Conservation (phyloP, 1,284 basidiomycete genomes). For the Cutaneotrichosporon sp. region DNA sequence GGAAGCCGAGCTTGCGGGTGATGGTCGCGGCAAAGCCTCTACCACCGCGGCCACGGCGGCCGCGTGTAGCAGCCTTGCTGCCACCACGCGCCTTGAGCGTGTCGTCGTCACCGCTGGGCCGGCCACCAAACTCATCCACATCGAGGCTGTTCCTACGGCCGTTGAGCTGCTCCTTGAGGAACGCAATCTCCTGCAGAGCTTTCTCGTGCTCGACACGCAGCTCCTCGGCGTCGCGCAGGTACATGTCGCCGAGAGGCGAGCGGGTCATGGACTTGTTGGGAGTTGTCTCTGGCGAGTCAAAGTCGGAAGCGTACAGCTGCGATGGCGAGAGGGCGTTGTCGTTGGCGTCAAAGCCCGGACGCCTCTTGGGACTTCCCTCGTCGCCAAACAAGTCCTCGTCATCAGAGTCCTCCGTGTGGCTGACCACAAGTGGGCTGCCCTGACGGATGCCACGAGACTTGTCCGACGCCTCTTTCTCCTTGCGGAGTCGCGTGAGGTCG, state of each 20-base stretch:
- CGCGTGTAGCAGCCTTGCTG: constrained; percentile 29
- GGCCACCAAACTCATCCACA: constrained; percentile 35
- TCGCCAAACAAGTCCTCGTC: constrained; percentile 62
- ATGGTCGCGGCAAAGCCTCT: constrained; percentile 35
- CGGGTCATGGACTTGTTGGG: constrained; percentile 46
- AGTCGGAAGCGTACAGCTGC: constrained; percentile 45
- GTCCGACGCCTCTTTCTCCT: constrained; percentile 31
- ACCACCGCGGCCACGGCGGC: constrained; percentile 32
- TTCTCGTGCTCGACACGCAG: constrained; percentile 38
- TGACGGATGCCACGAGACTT: constrained; percentile 31
- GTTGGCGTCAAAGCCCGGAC: constrained; percentile 56
- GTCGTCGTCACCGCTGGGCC: constrained; percentile 6
- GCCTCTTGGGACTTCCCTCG: constrained; percentile 57
- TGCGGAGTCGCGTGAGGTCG: constrained; percentile 66
- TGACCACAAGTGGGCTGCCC: constrained; percentile 45
- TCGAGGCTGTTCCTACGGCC: constrained; percentile 6
- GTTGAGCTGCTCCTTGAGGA: constrained; percentile 26
- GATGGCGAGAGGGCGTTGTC: constrained; percentile 51
- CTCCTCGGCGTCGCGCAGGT: constrained; percentile 44
- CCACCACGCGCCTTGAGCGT: constrained; percentile 19
- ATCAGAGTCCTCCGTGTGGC: constrained; percentile 59
- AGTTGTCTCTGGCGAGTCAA: constrained; percentile 62
- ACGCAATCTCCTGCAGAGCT: constrained; percentile 41
- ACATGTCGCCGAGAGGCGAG: constrained; percentile 43
- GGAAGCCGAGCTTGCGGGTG: constrained; percentile 39